These are phyloP conservation scores for Potentilla sterilis DNA, from an alignment of 306 rosid genomes.

Conservation along the genomic window DNA sequence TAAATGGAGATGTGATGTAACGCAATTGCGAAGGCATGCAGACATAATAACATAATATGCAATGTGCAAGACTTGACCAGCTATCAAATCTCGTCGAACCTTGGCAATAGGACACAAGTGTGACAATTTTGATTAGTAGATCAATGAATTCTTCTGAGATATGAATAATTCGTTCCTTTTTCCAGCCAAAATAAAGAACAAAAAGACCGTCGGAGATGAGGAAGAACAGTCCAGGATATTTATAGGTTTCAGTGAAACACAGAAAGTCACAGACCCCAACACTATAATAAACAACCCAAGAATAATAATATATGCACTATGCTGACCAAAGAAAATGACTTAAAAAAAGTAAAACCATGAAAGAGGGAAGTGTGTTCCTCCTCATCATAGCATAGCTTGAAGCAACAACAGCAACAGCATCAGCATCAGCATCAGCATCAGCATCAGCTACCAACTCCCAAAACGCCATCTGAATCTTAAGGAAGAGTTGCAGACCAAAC, in stretches of 20 bases:
- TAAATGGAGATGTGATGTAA: too few species aligned
- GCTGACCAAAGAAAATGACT: not conserved
- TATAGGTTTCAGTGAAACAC: not conserved
- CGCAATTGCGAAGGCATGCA: too few species aligned
- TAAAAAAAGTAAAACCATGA: too few species aligned
- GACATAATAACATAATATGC: not conserved
- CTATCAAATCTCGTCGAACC: not conserved
- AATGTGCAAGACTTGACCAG: not conserved
- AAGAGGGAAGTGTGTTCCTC: not conserved
- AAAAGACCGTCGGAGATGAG: not conserved
- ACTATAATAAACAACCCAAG: not conserved
- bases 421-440: not conserved
- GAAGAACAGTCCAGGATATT: not conserved
- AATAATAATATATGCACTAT: not conserved
- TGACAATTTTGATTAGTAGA: not conserved
- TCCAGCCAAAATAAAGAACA: not conserved
- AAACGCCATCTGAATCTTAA: not conserved
- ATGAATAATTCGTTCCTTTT: too few species aligned
- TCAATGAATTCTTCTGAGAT: not conserved
- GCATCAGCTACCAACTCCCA: not conserved
- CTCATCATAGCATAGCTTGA: conserved; percentile 5
- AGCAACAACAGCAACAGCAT: not conserved
- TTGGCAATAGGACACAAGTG: not conserved
- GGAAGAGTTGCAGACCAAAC: conserved; percentile 1
- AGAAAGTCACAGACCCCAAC: not conserved